Conservation (phyloP, 768 basidiomycete genomes). For the Phlebiopsis flavidoalba region DNA sequence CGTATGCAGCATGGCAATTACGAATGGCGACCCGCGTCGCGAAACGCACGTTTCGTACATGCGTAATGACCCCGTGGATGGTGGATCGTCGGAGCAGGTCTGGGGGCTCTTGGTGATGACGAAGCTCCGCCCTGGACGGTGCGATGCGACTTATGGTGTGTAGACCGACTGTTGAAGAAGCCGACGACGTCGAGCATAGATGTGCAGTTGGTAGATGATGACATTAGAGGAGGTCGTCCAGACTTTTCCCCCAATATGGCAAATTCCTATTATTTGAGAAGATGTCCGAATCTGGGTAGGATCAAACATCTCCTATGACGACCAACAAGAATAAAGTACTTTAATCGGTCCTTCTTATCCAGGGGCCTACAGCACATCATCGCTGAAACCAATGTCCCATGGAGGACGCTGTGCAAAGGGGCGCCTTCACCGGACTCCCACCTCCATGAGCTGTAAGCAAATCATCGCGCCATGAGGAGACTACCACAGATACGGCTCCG, state of each 20-base stretch:
- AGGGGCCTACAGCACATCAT: no score
- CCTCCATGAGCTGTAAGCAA: no score
- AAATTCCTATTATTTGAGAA: constrained; percentile 23
- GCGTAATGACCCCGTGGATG: not conserved
- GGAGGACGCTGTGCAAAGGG: no score
- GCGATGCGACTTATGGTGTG: constrained; percentile 18
- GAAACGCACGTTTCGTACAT: not conserved
- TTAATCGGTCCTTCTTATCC: no score
- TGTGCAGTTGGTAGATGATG: constrained; percentile 17
- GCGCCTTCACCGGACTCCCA: no score
- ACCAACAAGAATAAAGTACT: no score
- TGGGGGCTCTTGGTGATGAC: constrained; percentile 78
- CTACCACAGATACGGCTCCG: no score
- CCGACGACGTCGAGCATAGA: constrained; percentile 19
- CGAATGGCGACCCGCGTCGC: not conserved
- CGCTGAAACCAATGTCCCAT: no score
- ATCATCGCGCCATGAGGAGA: no score
- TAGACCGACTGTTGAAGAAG: constrained; percentile 25
- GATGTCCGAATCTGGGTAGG: constrained; percentile 24
- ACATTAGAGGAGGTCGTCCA: constrained; percentile 12
- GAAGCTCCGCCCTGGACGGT: constrained; percentile 42
- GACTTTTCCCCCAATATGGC: constrained; percentile 29
- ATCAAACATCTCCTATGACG: no score
- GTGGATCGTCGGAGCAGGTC: constrained; percentile 32
- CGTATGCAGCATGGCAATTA: not conserved